These are phyloP conservation scores for Austroboletus niveus DNA, from an alignment of 1,284 basidiomycete species.

Conservation along the genomic window DNA sequence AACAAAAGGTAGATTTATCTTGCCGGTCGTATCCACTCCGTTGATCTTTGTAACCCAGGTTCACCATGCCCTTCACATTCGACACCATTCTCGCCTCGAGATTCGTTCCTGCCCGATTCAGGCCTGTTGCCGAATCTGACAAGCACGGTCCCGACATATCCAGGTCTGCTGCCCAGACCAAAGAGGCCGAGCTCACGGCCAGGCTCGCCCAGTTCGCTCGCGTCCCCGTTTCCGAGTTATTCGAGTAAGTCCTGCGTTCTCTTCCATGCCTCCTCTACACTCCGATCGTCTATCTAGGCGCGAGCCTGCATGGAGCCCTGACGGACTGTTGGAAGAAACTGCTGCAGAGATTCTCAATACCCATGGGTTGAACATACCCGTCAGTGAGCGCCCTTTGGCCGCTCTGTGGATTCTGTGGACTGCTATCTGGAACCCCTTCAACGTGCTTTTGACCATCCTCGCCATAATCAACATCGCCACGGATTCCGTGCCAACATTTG, in stretches of 20 bases:
- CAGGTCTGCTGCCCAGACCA: constrained; percentile 10
- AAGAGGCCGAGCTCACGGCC: constrained; percentile 22
- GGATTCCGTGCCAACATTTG: constrained; percentile 30
- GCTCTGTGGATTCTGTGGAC: constrained; percentile 26
- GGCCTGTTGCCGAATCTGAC: constrained; percentile 14
- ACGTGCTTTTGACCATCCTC: constrained; percentile 30
- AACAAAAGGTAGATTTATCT: constrained; percentile 16
- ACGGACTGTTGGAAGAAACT: constrained; percentile 25
- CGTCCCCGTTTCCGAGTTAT: constrained; percentile 22
- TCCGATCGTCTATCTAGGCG: constrained; percentile 15
- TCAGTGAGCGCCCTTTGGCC: constrained; percentile 30
- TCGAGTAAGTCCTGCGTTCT: constrained; percentile 15
- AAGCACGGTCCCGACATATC: constrained; percentile 33
- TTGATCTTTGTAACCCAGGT: constrained; percentile 15
- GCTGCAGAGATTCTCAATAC: constrained; percentile 18
- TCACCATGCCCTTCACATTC: constrained; percentile 22
- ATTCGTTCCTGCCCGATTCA: constrained; percentile 26
- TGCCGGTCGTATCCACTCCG: neutral
- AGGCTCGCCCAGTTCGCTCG: constrained; percentile 27
- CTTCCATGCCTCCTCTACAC: neutral
- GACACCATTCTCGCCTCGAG: constrained; percentile 20
- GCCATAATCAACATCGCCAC: constrained; percentile 31
- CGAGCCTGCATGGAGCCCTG: constrained; percentile 25
- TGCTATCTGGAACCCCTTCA: constrained; percentile 33
- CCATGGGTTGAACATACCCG: constrained; percentile 28